phyloP scores from a whole-genome alignment of 257 asterid species.

The Linderniella brevidens region DNA sequence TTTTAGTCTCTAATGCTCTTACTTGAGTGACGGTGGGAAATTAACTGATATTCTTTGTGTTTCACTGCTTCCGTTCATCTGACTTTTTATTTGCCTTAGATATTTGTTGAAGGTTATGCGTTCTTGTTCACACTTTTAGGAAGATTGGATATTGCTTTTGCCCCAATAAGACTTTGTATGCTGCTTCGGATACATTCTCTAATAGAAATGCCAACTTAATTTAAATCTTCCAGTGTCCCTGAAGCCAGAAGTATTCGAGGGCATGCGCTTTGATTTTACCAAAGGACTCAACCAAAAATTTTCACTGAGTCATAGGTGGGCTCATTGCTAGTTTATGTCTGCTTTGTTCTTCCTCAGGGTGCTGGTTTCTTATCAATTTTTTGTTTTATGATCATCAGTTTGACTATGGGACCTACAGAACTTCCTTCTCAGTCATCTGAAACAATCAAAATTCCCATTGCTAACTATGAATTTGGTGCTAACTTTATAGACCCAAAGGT shows the following conservation, averaged over 20 bases:
- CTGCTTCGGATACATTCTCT: not conserved
- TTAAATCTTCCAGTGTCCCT: slow-evolving; percentile 1
- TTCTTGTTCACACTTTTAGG: no score
- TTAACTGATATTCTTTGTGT: no score
- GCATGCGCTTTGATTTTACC: slow-evolving; percentile 4
- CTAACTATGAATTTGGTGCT: slow-evolving; percentile 95
- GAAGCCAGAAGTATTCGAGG: slow-evolving; percentile 6
- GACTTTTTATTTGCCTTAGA: no score
- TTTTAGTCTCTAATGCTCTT: no score
- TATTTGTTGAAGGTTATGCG: no score
- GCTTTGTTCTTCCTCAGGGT: not conserved
- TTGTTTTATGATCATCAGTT: slow-evolving; percentile 34
- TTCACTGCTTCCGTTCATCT: no score
- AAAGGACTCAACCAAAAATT: slow-evolving; percentile 6
- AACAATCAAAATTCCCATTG: slow-evolving; percentile 67
- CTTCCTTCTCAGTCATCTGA: slow-evolving; percentile 88
- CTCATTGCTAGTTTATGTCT: not conserved
- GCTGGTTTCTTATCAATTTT: slow-evolving; percentile 5
- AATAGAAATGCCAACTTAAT: slow-evolving; percentile 8
- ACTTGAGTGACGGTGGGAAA: no score
- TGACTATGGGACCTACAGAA: slow-evolving; percentile 77
- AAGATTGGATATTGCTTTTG: no score
- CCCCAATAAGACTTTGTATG: no score
- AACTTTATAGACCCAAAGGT: slow-evolving; percentile 86
- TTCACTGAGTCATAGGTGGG: slow-evolving; percentile 4